Evolutionary conservation across 441 rosid genomes (phyloP).

Genomic region (Biscutella laevigata): DNA sequence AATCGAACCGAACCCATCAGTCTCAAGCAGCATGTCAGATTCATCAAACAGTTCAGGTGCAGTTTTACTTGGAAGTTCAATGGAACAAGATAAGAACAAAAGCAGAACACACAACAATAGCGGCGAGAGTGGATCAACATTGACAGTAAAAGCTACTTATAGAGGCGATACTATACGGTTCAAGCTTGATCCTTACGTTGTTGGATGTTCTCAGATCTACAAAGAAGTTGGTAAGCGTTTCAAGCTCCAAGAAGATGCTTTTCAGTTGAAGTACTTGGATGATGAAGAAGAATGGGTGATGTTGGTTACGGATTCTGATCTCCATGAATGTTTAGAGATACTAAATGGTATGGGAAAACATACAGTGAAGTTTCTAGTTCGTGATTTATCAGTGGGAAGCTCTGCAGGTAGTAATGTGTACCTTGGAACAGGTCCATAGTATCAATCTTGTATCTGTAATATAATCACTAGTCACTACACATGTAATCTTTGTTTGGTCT

Average conservation of each 20-base stretch:
- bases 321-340: slow-evolving; percentile 73
- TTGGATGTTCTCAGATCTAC: slow-evolving; percentile 60
- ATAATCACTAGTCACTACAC: neutral
- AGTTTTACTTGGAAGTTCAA: slow-evolving; percentile 36
- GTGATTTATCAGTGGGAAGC: slow-evolving; percentile 51
- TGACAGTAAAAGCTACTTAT: slow-evolving; percentile 68
- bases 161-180: slow-evolving; percentile 68
- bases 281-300: slow-evolving; percentile 91
- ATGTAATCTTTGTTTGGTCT: slow-evolving; percentile 5
- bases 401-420: slow-evolving; percentile 55
- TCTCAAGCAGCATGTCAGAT: slow-evolving; percentile 52
- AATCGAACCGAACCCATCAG: slow-evolving; percentile 36
- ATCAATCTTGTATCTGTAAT: neutral
- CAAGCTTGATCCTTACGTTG: slow-evolving; percentile 55
- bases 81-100: slow-evolving; percentile 41
- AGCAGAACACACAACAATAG: slow-evolving; percentile 25
- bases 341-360: slow-evolving; percentile 43
- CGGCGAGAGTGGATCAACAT: slow-evolving; percentile 33
- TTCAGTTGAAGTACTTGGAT: slow-evolving; percentile 76
- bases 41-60: slow-evolving; percentile 61
- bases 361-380: slow-evolving; percentile 57
- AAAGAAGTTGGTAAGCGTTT: slow-evolving; percentile 73
- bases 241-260: slow-evolving; percentile 52
- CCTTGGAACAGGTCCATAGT: slow-evolving; percentile 32
- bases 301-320: slow-evolving; percentile 61